These are phyloP conservation scores for Yarrowia porcina DNA, from an alignment of 805 yeast species.

Conservation along the genomic window DNA sequence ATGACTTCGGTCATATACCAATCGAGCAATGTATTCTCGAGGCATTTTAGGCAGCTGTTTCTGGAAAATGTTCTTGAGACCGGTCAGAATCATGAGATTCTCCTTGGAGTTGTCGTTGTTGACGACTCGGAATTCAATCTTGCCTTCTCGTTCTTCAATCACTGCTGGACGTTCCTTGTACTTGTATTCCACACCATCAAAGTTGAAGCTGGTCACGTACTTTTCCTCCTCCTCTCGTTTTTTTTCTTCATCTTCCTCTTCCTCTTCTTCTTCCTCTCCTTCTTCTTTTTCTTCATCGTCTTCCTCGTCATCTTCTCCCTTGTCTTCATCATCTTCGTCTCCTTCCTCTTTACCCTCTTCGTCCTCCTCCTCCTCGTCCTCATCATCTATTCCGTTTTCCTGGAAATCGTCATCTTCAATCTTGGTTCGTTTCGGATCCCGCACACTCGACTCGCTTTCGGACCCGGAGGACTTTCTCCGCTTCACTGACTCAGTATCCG, in stretches of 20 bases:
- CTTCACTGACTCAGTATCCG: slow-evolving; percentile 23
- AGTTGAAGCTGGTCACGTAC: slow-evolving; percentile 50
- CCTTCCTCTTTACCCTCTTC: slow-evolving; percentile 29
- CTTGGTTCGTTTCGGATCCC: slow-evolving; percentile 20
- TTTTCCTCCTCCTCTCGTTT: slow-evolving; percentile 35
- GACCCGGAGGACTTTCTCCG: slow-evolving; percentile 22
- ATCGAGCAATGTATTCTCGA: slow-evolving; percentile 87
- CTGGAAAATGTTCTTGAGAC: slow-evolving; percentile 92
- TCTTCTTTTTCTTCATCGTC: background rate
- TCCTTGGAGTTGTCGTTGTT: slow-evolving; percentile 89
- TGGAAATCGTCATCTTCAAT: slow-evolving; percentile 37
- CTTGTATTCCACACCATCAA: slow-evolving; percentile 75
- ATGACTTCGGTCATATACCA: slow-evolving; percentile 92
- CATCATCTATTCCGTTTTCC: slow-evolving; percentile 28
- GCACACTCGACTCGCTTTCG: slow-evolving; percentile 16
- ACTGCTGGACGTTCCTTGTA: slow-evolving; percentile 93
- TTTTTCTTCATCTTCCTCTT: slow-evolving; percentile 35
- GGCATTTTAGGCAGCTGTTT: slow-evolving; percentile 99
- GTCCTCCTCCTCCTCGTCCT: slow-evolving; percentile 28
- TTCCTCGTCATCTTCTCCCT: background rate
- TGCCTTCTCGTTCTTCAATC: slow-evolving; percentile 87
- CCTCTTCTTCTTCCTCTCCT: slow-evolving; percentile 11
- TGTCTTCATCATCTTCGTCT: slow-evolving; percentile 15
- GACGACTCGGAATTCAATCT: slow-evolving; percentile 92
- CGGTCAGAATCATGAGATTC: slow-evolving; percentile 86